A percentile compares a stretch with the other conserved stretches of the same genome.
These are phyloP conservation scores for Talaromyces wortmannii DNA, from an alignment of 495 filamentous ascomycete species.

Conservation along the genomic window DNA sequence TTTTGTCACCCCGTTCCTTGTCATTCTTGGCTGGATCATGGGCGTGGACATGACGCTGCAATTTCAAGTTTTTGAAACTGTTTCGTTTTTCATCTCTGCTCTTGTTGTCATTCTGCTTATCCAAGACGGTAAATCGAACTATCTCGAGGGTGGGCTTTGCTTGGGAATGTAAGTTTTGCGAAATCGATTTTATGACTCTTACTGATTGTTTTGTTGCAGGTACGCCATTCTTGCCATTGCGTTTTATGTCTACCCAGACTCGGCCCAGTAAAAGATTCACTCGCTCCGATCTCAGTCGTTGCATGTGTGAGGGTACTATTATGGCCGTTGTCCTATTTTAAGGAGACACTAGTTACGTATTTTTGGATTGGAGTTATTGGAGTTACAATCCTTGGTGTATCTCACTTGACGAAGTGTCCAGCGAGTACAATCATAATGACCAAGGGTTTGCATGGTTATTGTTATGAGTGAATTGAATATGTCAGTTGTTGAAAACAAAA, in stretches of 20 bases:
- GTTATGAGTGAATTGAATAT: too few species aligned
- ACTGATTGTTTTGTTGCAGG: slow-evolving; percentile 17
- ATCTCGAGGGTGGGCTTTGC: slow-evolving; percentile 90
- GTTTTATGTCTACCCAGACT: slow-evolving; percentile 81
- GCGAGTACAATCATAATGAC: too few species aligned
- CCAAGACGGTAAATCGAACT: slow-evolving; percentile 92
- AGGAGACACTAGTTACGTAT: too few species aligned
- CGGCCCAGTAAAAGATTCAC: too few species aligned
- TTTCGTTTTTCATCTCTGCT: slow-evolving; percentile 85
- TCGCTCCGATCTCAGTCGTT: too few species aligned
- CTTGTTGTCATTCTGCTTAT: slow-evolving; percentile 89
- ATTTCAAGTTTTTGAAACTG: slow-evolving; percentile 90
- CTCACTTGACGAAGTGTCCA: too few species aligned
- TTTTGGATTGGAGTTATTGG: too few species aligned
- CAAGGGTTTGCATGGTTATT: too few species aligned
- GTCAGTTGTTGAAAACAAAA: too few species aligned
- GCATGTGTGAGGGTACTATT: too few species aligned
- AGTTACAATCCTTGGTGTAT: too few species aligned
- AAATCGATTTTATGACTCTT: neutral
- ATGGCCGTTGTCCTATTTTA: too few species aligned
- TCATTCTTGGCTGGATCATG: slow-evolving; percentile 89
- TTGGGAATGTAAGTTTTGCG: slow-evolving; percentile 54
- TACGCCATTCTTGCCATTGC: slow-evolving; percentile 83
- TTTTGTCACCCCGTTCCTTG: slow-evolving; percentile 83
- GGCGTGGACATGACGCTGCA: slow-evolving; percentile 79